Base-by-base conservation (phyloP, 257 asterid species). In the Lycium barbarum region DNA sequence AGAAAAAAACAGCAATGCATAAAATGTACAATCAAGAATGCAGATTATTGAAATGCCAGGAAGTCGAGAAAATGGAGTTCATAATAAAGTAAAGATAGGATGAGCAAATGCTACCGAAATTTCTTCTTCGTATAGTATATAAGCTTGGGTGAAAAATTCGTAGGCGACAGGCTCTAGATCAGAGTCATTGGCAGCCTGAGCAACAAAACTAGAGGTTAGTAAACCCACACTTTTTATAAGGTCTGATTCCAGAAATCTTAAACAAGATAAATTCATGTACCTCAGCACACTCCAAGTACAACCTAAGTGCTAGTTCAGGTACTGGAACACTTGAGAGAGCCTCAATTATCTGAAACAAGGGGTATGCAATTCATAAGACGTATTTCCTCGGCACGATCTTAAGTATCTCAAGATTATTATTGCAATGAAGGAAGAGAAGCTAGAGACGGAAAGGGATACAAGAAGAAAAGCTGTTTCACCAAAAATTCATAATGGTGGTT, bases 201-300 rank as follows among this genome's bases (percentile, higher is more conserved):
- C 78, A 86, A 53, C 73, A 74, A 81, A 79, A 87, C 63, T 58
- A 88, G 65, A 84, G 71, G 76, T 87, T 63, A 88, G 80, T 62
- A 84, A 83, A 26, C 63, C 63, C 47, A 22, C 51, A 6, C 9
- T 43, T 22, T 53, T 14, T 11, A 53, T 15, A 51, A 76, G 62
- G 22, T 76, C 10, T 18, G 26, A 59, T 18, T 59, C 82, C 63
- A 51, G 63, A 22, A 26, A 26, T 26, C 61, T 58, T 71, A 70
- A 61, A 81, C 65, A 79, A 3, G 72, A 79, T 33, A 73, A 63
- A 80, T 10, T 33, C 22, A 68, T 74, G 82, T 92, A 97, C 99
- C 99, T 97, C 99, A 83, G 99, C 99, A 88, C 99, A 97, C 87
- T 97, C 95, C 84, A 95, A 90, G 90, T 95, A 97, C 85, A 97